Evolutionary conservation across 495 filamentous ascomycete species (phyloP).

Genomic region (Penicillium chermesinum): DNA sequence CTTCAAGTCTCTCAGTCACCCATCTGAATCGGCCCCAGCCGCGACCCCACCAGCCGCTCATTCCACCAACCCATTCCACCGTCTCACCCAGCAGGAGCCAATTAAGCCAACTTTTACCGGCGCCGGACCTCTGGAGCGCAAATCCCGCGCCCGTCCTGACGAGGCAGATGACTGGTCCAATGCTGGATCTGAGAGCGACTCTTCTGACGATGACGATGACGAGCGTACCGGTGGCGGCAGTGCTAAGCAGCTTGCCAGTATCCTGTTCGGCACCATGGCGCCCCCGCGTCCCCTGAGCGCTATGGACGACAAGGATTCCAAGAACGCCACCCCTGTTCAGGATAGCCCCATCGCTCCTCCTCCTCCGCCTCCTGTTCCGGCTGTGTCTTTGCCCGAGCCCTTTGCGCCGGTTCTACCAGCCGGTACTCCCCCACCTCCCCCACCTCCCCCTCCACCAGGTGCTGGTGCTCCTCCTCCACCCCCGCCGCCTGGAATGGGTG

Average conservation of each 20-base stretch:
- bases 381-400: slow-evolving; percentile 30
- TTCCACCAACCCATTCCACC: slow-evolving; percentile 95
- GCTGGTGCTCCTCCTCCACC: slow-evolving; percentile 26
- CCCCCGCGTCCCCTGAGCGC: slow-evolving; percentile 85
- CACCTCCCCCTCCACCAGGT: slow-evolving; percentile 44
- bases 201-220: slow-evolving; percentile 62
- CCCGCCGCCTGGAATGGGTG: slow-evolving; percentile 26
- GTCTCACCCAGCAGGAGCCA: slow-evolving; percentile 56
- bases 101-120: slow-evolving; percentile 32
- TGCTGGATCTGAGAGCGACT: slow-evolving; percentile 72
- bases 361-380: slow-evolving; percentile 22
- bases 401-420: slow-evolving; percentile 32
- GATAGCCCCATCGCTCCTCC: slow-evolving; percentile 27
- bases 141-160: slow-evolving; percentile 57
- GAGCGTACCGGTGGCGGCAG: slow-evolving; percentile 70
- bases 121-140: slow-evolving; percentile 38
- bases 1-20: slow-evolving; percentile 61
- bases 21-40: slow-evolving; percentile 13
- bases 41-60: slow-evolving; percentile 32
- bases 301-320: slow-evolving; percentile 55
- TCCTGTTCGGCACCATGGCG: slow-evolving; percentile 95
- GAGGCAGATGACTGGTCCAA: slow-evolving; percentile 86
- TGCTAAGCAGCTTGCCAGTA: slow-evolving; percentile 86
- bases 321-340: slow-evolving; percentile 36
- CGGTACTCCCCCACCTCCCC: slow-evolving; percentile 26